Percentiles rank a stretch among this genome's conserved stretches.
Evolutionary conservation across 805 yeast genomes (phyloP).

Genomic region (Cyberlindnera veronae): DNA sequence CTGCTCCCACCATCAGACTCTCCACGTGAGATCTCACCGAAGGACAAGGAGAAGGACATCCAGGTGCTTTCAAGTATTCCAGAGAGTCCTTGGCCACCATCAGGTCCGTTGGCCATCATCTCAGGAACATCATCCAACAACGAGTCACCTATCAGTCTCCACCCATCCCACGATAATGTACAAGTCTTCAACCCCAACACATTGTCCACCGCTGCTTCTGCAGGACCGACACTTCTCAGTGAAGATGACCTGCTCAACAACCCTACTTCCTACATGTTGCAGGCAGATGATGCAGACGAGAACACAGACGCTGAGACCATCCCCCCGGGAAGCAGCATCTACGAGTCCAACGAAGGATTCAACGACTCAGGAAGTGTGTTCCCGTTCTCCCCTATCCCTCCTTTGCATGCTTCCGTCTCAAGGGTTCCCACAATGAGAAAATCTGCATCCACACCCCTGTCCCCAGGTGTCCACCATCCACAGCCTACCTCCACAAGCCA

Average conservation of each 20-base stretch:
- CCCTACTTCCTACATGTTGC: slow-evolving; percentile 1
- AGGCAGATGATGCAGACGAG: not conserved
- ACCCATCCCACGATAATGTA: not conserved
- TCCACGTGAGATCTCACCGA: not conserved
- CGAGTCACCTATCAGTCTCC: not conserved
- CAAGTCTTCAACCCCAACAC: not conserved
- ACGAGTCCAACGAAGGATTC: too few species aligned
- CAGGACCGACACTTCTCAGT: not conserved
- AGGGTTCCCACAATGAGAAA: too few species aligned
- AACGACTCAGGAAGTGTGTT: too few species aligned
- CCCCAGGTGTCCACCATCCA: too few species aligned
- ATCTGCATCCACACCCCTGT: too few species aligned
- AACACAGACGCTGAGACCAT: not conserved
- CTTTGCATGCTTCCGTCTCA: too few species aligned
- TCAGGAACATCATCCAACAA: not conserved
- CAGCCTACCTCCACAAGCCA: not conserved
- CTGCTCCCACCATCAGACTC: not conserved
- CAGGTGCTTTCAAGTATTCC: not conserved
- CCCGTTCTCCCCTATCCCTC: too few species aligned
- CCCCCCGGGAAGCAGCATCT: not conserved
- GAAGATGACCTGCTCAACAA: not conserved
- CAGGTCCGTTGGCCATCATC: slow-evolving; percentile 1
- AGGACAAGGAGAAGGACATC: not conserved
- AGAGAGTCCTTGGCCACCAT: not conserved
- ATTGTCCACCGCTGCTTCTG: not conserved